Base-by-base conservation (phyloP, 768 basidiomycete species). In the Hypholoma sublateritium region DNA sequence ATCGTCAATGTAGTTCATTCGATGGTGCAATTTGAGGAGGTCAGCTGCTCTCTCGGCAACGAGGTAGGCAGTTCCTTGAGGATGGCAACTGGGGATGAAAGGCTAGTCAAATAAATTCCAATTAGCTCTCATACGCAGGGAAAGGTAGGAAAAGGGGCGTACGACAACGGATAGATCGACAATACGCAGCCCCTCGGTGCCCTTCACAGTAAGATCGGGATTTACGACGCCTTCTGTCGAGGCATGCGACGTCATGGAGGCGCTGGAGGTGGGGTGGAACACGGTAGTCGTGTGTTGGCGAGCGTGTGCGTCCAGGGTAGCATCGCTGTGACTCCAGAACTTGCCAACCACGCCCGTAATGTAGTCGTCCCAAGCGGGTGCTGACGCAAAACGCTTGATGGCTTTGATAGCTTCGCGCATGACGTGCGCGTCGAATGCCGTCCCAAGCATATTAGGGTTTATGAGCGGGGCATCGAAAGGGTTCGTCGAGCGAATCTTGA, bases 401-500 rank as follows among this genome's bases (percentile, higher is more conserved):
- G 58, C 50, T 22, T 60, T 61, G 54, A 70, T 55, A 5, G 64
- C 58, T 36, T 69, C 65, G 1, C 68, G 64, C 54, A 73, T 54
- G 5, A 64, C 63, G 21, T 59, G 54, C 11, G 68, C 54, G 53
- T 74, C 74, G 47, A 68, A 68, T 4, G 58, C 58, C 25, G 63
- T 63, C 28, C 43, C 62, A 19, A 79, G 72, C 69, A 78, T 77
- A 45, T 74, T 76, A 1, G 81, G 78, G 62, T 85, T 72, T 64
- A 83, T 80, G 13, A 69, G 44, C 0, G 83, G 81, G 19, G 66
- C 48, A 39, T 73, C 71, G 69, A 84, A 82, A n/a, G 81, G 74
- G 61, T 77, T 67, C 19, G 68, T 72, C n/a, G 79, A 77, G 43
- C 69, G 75, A 34, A 84, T 58, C n/a, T 65, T 71, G n/a, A 76